Evolutionary conservation across 371 early-diverging fungal species (phyloP).

Genomic region (Entomophthora muscae): DNA sequence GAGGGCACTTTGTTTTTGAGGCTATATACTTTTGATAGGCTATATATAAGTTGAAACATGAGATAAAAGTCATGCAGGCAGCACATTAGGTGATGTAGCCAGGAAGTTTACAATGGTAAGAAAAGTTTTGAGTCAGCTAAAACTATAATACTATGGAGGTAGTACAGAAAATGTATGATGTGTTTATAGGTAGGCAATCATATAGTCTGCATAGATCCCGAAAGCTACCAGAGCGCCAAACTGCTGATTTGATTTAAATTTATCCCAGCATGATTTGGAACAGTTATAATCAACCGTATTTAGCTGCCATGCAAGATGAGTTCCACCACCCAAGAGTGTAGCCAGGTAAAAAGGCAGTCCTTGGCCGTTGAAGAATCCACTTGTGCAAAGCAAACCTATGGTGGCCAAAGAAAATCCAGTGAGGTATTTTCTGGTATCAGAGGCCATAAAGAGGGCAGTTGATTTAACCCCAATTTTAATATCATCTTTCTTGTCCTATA

Average conservation of each 20-base stretch:
- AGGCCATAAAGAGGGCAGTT: conserved; percentile 74
- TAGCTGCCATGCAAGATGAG: conserved; percentile 72
- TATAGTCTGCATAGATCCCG: conserved; percentile 42
- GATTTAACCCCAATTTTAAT: conserved; percentile 73
- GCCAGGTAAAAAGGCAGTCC: conserved; percentile 48
- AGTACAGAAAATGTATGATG: too few species aligned
- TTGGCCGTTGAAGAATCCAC: conserved; percentile 68
- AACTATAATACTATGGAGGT: too few species aligned
- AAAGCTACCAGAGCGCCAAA: conserved; percentile 54
- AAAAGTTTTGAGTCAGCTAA: too few species aligned
- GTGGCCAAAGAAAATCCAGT: conserved; percentile 51
- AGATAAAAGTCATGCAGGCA: too few species aligned
- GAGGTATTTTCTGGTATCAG: conserved; percentile 47
- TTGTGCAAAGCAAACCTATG: conserved; percentile 38
- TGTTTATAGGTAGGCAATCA: background rate
- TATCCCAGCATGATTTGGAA: conserved; percentile 43
- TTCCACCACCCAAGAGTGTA: conserved; percentile 50
- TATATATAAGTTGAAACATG: too few species aligned
- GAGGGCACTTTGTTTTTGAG: too few species aligned
- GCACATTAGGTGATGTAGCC: too few species aligned
- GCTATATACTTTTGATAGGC: too few species aligned
- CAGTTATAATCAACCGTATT: conserved; percentile 43
- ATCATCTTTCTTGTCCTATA: conserved; percentile 77
- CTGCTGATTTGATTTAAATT: conserved; percentile 58
- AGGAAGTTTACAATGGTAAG: too few species aligned